Base-by-base conservation (phyloP, 2,329 filamentous ascomycete genomes). In the Colletotrichum gigasporum region DNA sequence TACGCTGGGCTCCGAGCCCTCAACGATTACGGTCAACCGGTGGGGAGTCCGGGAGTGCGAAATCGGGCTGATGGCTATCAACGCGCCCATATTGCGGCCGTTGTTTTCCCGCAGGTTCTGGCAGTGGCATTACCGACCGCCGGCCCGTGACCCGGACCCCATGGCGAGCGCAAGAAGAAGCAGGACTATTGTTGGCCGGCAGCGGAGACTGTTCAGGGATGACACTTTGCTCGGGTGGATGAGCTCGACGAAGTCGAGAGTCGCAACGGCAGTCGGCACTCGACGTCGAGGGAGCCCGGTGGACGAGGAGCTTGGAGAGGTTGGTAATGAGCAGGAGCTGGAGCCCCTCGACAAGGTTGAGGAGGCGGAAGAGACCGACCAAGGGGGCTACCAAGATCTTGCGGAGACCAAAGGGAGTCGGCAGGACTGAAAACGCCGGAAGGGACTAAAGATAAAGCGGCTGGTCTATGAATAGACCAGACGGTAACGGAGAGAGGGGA, bases 41-140 rank as follows among this genome's bases (percentile, higher is more conserved):
- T 63, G 59, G 59, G 59, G 59, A 9, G 53, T 57, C 16, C 20
- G 52, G 11, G 59, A 63, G 44, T 63, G 59, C 22, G 59, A 57
- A 22, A 32, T 63, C n/a, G 59, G 59, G 4, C 26, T 63, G 2
- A 28, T 63, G 20, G 52, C 59, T 6, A 57, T 57, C 26, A 63
- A 57, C 18, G 59, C 59, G 4, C 59, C 59, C 2, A 51, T 57
- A 1, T 16, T 63, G 10, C 59, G 52, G 2, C 59, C 59, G 7
- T 10, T 63, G 0, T 63, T 63, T 3, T 51, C 59, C 1, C 42
- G 59, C 7, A 26, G 59, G 8, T 63, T 63, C 22, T 63, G 59
- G 52, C 59, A 63, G 30, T 63, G 59, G 59, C 42, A 63, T n/a
- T 57, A 63, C 28, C 52, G 22, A 3, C 59, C 59, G 8, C 59